Evolutionary conservation across 2,329 filamentous ascomycete genomes (phyloP), one percentile per base, ranked within the genome.

Genomic region (Talaromyces islandicus): DNA sequence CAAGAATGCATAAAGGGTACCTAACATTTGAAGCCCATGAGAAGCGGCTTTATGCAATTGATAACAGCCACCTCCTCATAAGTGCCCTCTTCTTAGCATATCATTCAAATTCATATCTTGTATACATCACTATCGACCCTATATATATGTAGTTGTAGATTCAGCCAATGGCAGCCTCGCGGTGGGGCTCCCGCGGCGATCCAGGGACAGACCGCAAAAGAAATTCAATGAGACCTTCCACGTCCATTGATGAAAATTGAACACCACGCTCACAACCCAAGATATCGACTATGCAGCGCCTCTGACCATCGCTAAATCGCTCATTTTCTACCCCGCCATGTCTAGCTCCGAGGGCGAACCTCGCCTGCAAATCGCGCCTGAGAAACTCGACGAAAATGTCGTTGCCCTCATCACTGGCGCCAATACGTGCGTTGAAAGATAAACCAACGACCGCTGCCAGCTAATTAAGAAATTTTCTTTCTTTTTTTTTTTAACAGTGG

Each of bases 351-450:
- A 35, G 52, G 51, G 29, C 30, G 59, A 61, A 29, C 29, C 59
- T 1, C 59, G 59, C 14, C 52, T 61, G 25, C 50, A 58, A 43
- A 32, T 59, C 30, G 35, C 57, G n/a, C 27, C 53, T 25, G 60
- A 61, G 35, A 52, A 62, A 41, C 60, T 62, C 53, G 56, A 59
- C 19, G 50, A 59, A 14, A 54, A 62, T 38, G 53, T 52, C 43
- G 46, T 62, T 14, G 85, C 91, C 9, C 80, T 96, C 43, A 85
- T 96, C 46, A 96, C 91, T 0, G 91, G 91, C 57, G 90, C 90
- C 38, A 96, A 95, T 75, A 92, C 90, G 91, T 92, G 82, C 38
- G 58, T n/a, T 59, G 32, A 14, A 35, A 12, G 32, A 35, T 17
- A 35, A 14, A 7, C n/a, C 5, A 38, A 7, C 7, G 14, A 38